Conservation (phyloP, 1,284 basidiomycete species). For the Sporisorium iseilematis-ciliati region DNA sequence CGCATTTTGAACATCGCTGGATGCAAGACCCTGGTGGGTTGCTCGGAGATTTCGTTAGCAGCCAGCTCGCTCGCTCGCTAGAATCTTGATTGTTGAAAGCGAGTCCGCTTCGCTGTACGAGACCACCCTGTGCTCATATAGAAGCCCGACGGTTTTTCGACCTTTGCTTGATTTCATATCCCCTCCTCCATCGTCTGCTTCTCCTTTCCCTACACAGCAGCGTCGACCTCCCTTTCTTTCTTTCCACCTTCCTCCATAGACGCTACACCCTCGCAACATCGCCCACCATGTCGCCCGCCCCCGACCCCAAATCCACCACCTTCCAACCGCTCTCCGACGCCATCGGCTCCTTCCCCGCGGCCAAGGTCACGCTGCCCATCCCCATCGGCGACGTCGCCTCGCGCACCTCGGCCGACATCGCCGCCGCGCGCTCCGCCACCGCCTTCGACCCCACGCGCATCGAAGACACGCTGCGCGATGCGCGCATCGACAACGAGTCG, state of each 20-base stretch:
- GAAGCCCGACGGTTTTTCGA: neutral
- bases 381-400: conserved; percentile 58
- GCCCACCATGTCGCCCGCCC: conserved; percentile 25
- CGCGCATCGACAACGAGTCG: conserved; percentile 59
- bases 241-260: too few species aligned
- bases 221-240: neutral
- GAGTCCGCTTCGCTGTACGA: neutral
- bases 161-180: neutral
- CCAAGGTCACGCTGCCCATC: conserved; percentile 59
- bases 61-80: conserved; percentile 1
- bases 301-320: conserved; percentile 45
- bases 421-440: conserved; percentile 40
- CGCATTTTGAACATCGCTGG: conserved; percentile 3
- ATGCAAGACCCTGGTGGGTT: neutral
- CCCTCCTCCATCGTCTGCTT: conserved; percentile 4
- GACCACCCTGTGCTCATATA: neutral
- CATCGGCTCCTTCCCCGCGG: conserved; percentile 29
- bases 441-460: conserved; percentile 58
- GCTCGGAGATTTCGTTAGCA: neutral
- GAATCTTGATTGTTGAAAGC: conserved; percentile 8
- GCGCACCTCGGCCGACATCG: conserved; percentile 54
- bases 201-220: neutral
- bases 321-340: conserved; percentile 47
- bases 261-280: neutral
- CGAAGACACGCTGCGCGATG: conserved; percentile 60